A percentile compares a stretch with the other conserved stretches of the same genome.
Evolutionary conservation across 2,329 filamentous ascomycete genomes (phyloP).

Genomic region (Pseudophaeomoniella oleicola): DNA sequence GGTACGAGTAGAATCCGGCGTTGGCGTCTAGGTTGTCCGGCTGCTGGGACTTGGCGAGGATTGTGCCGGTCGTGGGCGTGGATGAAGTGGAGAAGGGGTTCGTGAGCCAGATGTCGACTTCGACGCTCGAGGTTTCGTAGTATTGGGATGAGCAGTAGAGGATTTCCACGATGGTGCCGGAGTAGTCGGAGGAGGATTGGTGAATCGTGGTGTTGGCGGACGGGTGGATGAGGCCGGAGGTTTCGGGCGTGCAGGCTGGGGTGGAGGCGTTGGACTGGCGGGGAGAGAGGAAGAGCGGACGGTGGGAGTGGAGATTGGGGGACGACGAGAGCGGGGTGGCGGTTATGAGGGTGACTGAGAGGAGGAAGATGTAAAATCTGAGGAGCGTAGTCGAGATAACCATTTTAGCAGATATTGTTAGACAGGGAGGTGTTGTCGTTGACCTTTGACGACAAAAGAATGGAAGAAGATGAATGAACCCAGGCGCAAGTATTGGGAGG

Average conservation of each 20-base stretch:
- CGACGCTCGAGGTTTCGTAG: not conserved
- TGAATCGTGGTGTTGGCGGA: not conserved
- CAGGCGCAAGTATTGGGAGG: too few relatives aligned
- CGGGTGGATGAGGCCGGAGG: not conserved
- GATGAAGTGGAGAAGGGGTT: not conserved
- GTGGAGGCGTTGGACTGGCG: not conserved
- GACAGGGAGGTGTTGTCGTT: too few relatives aligned
- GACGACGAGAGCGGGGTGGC: not conserved
- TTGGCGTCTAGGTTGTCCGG: not conserved
- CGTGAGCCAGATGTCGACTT: not conserved
- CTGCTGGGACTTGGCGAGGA: not conserved
- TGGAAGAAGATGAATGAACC: too few relatives aligned
- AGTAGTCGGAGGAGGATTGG: not conserved
- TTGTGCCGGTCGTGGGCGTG: not conserved
- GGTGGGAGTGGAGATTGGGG: not conserved
- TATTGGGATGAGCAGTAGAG: conserved; percentile 5
- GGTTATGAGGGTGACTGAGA: not conserved
- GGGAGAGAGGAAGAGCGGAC: not conserved
- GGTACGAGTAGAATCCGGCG: not conserved
- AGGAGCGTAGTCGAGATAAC: not conserved
- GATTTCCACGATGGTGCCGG: not conserved
- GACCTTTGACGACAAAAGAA: too few relatives aligned
- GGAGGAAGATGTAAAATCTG: not conserved
- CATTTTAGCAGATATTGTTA: not conserved
- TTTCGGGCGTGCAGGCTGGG: not conserved